These are phyloP conservation scores for Cytospora chrysosperma DNA, from an alignment of 2,329 filamentous ascomycete species.

Conservation along the genomic window DNA sequence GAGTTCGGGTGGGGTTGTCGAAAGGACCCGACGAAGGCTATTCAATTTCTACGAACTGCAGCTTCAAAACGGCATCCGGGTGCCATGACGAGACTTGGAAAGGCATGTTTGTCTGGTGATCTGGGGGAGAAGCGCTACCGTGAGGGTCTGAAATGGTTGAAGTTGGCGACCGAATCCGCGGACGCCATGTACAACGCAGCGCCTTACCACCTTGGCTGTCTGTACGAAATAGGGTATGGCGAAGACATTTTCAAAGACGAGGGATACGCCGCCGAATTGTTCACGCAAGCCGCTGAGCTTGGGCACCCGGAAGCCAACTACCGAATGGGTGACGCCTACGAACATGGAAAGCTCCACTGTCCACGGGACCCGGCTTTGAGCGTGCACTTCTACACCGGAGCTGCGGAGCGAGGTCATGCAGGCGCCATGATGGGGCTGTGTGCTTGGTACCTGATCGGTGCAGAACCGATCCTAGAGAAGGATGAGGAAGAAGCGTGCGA, in stretches of 20 bases:
- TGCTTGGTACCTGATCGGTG: conserved; percentile 97
- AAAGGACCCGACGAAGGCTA: conserved; percentile 85
- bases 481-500: conserved; percentile 96
- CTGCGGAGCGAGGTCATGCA: conserved; percentile 79
- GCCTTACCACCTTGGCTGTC: conserved; percentile 82
- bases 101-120: conserved; percentile 86
- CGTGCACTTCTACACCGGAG: conserved; percentile 95
- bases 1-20: conserved; percentile 97
- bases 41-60: conserved; percentile 87
- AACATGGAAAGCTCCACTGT: conserved; percentile 84
- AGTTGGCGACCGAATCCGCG: conserved; percentile 84
- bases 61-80: conserved; percentile 94
- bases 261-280: conserved; percentile 86
- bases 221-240: conserved; percentile 92
- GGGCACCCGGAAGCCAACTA: conserved; percentile 84
- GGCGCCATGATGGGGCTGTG: conserved; percentile 97
- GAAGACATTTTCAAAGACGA: conserved; percentile 92
- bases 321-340: conserved; percentile 93
- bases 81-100: conserved; percentile 87
- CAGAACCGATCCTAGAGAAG: conserved; percentile 86
- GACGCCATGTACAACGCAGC: conserved; percentile 90
- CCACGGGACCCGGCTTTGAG: conserved; percentile 89
- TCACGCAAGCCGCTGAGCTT: conserved; percentile 90
- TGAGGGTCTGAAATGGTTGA: conserved; percentile 95
- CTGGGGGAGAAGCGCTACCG: conserved; percentile 84